Evolutionary conservation across 805 yeast genomes (phyloP).

Genomic region (Isabelozyma heimii): DNA sequence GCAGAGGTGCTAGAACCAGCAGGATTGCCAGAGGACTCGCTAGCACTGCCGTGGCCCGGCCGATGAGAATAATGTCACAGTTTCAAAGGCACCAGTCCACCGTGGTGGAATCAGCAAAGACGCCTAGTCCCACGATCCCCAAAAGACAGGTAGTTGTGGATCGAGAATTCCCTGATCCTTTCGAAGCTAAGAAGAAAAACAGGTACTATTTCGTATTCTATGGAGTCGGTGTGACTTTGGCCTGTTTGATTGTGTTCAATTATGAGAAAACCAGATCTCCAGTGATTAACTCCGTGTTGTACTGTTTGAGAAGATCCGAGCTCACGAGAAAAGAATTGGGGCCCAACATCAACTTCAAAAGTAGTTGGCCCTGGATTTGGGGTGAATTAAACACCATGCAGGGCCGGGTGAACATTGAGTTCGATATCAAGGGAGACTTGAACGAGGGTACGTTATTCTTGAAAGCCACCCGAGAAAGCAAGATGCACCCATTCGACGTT

Average conservation of each 20-base stretch:
- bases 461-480: constrained; percentile 67
- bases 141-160: constrained; percentile 51
- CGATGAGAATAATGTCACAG: too few relatives aligned
- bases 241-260: constrained; percentile 68
- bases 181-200: constrained; percentile 50
- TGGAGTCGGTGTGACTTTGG: constrained; percentile 36
- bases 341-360: constrained; percentile 67
- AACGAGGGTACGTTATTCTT: constrained; percentile 55
- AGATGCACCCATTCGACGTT: constrained; percentile 44
- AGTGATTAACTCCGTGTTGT: constrained; percentile 79
- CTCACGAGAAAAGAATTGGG: constrained; percentile 66
- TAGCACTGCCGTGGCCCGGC: too few relatives aligned
- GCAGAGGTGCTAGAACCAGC: too few relatives aligned
- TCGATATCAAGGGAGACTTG: constrained; percentile 67
- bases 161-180: constrained; percentile 79
- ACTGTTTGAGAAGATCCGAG: constrained; percentile 75
- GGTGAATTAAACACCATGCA: constrained; percentile 83
- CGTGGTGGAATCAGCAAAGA: too few relatives aligned
- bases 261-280: constrained; percentile 93
- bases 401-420: constrained; percentile 74
- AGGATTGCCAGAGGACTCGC: too few relatives aligned
- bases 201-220: constrained; percentile 50
- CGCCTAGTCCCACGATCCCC: not conserved
- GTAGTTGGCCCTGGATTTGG: constrained; percentile 82
- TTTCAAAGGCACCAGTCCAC: too few relatives aligned